A percentile compares a stretch with the other conserved stretches of the same genome.
phyloP scores from a whole-genome alignment of 1,139 yeast genomes.

The Protomyces arabidopsidicola region DNA sequence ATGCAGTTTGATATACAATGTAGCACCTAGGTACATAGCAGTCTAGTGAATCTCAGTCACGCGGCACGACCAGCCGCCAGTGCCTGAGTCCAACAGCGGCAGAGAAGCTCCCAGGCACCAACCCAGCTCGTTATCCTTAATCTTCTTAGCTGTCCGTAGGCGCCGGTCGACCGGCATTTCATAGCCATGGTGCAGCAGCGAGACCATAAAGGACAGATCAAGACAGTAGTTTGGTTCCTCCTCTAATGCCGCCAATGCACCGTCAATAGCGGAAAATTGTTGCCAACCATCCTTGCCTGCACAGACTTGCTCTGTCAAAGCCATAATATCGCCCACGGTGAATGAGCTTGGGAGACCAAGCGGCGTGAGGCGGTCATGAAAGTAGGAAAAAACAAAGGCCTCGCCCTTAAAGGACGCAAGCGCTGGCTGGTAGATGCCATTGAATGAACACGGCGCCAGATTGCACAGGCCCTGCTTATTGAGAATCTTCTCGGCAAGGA shows the following conservation, averaged over 20 bases:
- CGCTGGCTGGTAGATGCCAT: constrained; percentile 95
- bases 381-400: constrained; percentile 84
- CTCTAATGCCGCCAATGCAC: constrained; percentile 59
- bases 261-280: constrained; percentile 51
- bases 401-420: constrained; percentile 71
- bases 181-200: constrained; percentile 88
- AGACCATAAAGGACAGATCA: constrained; percentile 82
- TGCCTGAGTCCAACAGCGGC: constrained; percentile 53
- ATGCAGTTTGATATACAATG: not conserved
- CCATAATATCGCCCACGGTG: constrained; percentile 75
- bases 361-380: constrained; percentile 89
- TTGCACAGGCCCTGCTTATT: constrained; percentile 76
- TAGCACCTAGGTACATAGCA: not conserved
- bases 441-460: constrained; percentile 82
- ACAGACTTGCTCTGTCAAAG: constrained; percentile 78
- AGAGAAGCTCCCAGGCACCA: constrained; percentile 99
- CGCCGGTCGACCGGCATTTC: constrained; percentile 89
- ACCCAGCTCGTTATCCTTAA: constrained; percentile 83
- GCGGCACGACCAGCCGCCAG: constrained; percentile 18
- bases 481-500: constrained; percentile 71
- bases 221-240: constrained; percentile 91
- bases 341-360: constrained; percentile 91
- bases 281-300: constrained; percentile 73
- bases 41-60: constrained; percentile 1
- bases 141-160: constrained; percentile 83